Percentiles rank a stretch among this genome's conserved stretches.
Conservation (phyloP, 2,329 filamentous ascomycete genomes). For the Paecilomyces sp. region DNA sequence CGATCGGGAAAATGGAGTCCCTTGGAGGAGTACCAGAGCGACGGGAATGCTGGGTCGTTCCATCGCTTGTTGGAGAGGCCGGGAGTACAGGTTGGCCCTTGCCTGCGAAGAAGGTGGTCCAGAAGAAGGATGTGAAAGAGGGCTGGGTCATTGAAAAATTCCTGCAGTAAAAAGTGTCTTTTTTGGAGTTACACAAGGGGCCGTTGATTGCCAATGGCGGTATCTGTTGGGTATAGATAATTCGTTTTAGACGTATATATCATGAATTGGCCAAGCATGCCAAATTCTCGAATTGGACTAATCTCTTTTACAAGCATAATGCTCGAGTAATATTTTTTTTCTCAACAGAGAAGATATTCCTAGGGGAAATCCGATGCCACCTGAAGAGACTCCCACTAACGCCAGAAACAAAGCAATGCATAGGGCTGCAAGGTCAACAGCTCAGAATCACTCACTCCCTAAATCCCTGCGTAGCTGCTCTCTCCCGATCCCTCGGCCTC, state of each 20-base stretch:
- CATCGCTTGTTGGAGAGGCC: slow-evolving; percentile 63
- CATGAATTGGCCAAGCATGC: background rate
- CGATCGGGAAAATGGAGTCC: slow-evolving; percentile 69
- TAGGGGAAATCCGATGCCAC: background rate
- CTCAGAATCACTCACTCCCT: background rate
- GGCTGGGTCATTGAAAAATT: slow-evolving; percentile 67
- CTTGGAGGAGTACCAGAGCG: slow-evolving; percentile 40
- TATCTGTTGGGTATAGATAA: background rate
- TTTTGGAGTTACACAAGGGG: background rate
- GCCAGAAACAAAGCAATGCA: background rate
- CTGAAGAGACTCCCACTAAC: background rate
- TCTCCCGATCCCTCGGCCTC: background rate
- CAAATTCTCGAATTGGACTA: background rate
- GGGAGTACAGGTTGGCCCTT: slow-evolving; percentile 74
- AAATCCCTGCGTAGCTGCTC: background rate
- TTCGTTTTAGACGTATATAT: background rate
- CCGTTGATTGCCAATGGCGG: background rate
- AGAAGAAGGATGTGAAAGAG: slow-evolving; percentile 63
- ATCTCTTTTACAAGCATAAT: no score
- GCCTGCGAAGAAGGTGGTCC: slow-evolving; percentile 74
- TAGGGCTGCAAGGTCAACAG: background rate
- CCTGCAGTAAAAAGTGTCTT: slow-evolving; percentile 13
- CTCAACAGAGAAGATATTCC: background rate
- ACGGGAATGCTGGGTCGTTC: slow-evolving; percentile 77
- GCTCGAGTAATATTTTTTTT: background rate